phyloP scores from a whole-genome alignment of 805 yeast species.

The Ogataea ganodermae region DNA sequence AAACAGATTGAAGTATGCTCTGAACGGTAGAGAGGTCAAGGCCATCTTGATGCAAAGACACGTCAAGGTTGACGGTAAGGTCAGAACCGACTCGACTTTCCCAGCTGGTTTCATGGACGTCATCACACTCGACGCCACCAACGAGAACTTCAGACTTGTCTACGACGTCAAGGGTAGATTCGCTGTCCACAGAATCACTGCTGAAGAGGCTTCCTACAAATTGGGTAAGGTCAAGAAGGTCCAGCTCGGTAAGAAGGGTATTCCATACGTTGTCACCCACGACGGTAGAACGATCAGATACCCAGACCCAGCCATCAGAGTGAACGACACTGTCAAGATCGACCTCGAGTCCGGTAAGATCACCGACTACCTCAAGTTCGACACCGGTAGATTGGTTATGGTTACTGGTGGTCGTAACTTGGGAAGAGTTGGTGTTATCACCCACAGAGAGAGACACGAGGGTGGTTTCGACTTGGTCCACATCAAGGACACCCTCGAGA shows the following conservation, averaged over 20 bases:
- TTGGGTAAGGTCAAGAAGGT: slow-evolving; percentile 98
- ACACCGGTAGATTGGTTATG: slow-evolving; percentile 88
- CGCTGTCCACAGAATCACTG: slow-evolving; percentile 99
- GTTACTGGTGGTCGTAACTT: slow-evolving; percentile 98
- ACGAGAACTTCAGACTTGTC: slow-evolving; percentile 98
- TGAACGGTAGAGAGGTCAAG: slow-evolving; percentile 98
- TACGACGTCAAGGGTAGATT: slow-evolving; percentile 99
- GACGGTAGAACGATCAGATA: slow-evolving; percentile 99
- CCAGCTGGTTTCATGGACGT: slow-evolving; percentile 99
- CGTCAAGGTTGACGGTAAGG: slow-evolving; percentile 98
- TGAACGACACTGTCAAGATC: slow-evolving; percentile 97
- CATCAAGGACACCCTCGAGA: slow-evolving; percentile 92
- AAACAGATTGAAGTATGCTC: slow-evolving; percentile 98
- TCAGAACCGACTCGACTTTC: slow-evolving; percentile 97
- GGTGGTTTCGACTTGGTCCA: slow-evolving; percentile 98
- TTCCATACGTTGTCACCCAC: slow-evolving; percentile 98
- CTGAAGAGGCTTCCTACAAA: slow-evolving; percentile 98
- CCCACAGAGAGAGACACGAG: slow-evolving; percentile 96
- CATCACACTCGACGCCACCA: slow-evolving; percentile 94
- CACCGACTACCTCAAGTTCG: slow-evolving; percentile 85
- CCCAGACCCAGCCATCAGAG: slow-evolving; percentile 97
- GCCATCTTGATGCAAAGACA: slow-evolving; percentile 98
- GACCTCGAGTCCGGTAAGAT: slow-evolving; percentile 96
- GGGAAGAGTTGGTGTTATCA: slow-evolving; percentile 96
- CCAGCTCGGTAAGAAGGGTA: slow-evolving; percentile 97